A percentile compares a stretch with the other conserved stretches of the same genome.
Conservation (phyloP, 2,329 filamentous ascomycete species). For the Malbranchea cinnamomea region DNA sequence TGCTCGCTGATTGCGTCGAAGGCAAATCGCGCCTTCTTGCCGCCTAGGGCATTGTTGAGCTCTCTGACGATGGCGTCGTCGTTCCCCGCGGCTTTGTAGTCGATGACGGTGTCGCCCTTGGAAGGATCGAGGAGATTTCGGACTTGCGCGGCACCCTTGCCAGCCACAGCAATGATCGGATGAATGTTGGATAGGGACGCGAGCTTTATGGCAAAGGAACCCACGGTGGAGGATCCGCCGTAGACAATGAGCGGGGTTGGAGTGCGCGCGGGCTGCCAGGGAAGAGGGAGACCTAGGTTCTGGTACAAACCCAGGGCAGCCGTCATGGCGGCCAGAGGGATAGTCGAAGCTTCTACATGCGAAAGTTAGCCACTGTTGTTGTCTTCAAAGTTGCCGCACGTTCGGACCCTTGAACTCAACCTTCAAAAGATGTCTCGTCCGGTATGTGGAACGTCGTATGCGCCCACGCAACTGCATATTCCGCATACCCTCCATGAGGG, state of each 20-base stretch:
- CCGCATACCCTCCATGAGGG: slow-evolving; percentile 38
- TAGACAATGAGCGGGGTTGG: slow-evolving; percentile 32
- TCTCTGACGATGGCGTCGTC: slow-evolving; percentile 31
- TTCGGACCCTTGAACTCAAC: slow-evolving; percentile 15
- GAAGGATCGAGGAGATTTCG: slow-evolving; percentile 35
- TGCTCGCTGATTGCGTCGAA: slow-evolving; percentile 45
- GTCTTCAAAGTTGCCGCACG: no score
- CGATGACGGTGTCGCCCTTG: slow-evolving; percentile 44
- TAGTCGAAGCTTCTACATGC: slow-evolving; percentile 36
- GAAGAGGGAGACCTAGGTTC: slow-evolving; percentile 32
- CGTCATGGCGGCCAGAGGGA: slow-evolving; percentile 42
- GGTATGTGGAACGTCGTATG: slow-evolving; percentile 43
- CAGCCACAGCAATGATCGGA: slow-evolving; percentile 46
- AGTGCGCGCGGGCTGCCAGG: slow-evolving; percentile 29
- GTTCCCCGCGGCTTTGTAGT: slow-evolving; percentile 45
- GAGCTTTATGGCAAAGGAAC: slow-evolving; percentile 44
- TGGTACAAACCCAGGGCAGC: slow-evolving; percentile 37
- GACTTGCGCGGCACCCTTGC: slow-evolving; percentile 36
- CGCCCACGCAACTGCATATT: slow-evolving; percentile 40
- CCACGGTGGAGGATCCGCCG: slow-evolving; percentile 39
- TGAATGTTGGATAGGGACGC: slow-evolving; percentile 41
- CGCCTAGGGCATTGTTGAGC: slow-evolving; percentile 17
- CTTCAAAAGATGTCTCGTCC: slow-evolving; percentile 36
- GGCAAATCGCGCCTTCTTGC: slow-evolving; percentile 34
- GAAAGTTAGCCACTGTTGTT: slow-evolving; percentile 5